Conservation (phyloP, 164 flowering plant genomes). For the Kalanchoe fedtschenkoi region DNA sequence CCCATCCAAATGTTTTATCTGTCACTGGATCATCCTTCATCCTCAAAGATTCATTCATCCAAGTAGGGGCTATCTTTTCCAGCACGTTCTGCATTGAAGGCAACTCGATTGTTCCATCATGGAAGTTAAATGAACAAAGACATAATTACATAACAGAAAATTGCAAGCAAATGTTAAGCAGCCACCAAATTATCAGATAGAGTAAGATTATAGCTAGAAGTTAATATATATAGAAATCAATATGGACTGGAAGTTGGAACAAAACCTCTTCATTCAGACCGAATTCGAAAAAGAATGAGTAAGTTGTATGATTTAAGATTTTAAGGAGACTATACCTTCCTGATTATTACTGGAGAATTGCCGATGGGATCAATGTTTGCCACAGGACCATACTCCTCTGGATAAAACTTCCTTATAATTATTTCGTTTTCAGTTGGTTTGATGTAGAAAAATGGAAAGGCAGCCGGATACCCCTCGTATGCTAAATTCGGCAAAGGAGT, state of each 20-base stretch:
- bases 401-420: slow-evolving; percentile 68
- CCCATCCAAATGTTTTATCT: slow-evolving; percentile 94
- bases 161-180: background rate
- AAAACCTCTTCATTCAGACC: background rate
- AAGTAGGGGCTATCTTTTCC: slow-evolving; percentile 86
- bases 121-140: background rate
- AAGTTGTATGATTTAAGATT: background rate
- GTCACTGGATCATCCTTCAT: slow-evolving; percentile 91
- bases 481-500: slow-evolving; percentile 86
- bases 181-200: background rate
- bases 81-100: slow-evolving; percentile 34
- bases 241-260: too few relatives aligned
- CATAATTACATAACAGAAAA: background rate
- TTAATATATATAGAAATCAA: too few relatives aligned
- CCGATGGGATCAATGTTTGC: slow-evolving; percentile 88
- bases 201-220: background rate
- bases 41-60: slow-evolving; percentile 85
- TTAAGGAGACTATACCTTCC: slow-evolving; percentile 40
- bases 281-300: background rate
- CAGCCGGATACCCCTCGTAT: slow-evolving; percentile 59
- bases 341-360: slow-evolving; percentile 93
- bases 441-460: slow-evolving; percentile 82
- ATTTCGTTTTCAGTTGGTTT: slow-evolving; percentile 60
- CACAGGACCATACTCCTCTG: slow-evolving; percentile 79
- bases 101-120: background rate